Percentiles rank a stretch among this genome's conserved stretches.
Conservation (phyloP, 768 basidiomycete species). For the Amanita rubescens region DNA sequence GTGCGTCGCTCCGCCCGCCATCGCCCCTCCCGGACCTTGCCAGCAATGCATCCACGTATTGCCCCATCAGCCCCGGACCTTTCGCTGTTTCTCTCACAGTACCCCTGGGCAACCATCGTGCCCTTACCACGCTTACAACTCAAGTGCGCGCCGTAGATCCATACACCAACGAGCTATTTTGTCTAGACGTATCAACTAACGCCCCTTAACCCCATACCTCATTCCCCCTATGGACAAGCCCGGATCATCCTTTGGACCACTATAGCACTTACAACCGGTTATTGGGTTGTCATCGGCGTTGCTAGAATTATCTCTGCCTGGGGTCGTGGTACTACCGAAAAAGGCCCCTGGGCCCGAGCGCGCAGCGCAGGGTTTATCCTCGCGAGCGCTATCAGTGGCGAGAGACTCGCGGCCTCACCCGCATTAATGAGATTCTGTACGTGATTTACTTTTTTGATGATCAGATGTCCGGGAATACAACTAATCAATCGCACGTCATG, state of each 20-base stretch:
- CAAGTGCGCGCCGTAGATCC: slow-evolving; percentile 87
- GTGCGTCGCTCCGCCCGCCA: slow-evolving; percentile 69
- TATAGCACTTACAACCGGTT: slow-evolving; percentile 66
- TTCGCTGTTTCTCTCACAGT: slow-evolving; percentile 78
- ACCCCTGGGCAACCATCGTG: slow-evolving; percentile 54
- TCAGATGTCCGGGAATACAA: slow-evolving; percentile 1
- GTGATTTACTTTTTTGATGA: slow-evolving; percentile 21
- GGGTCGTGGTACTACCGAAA: slow-evolving; percentile 59
- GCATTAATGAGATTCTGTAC: slow-evolving; percentile 85
- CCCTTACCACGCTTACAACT: slow-evolving; percentile 79
- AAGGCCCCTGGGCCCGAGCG: slow-evolving; percentile 60
- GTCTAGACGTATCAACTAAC: slow-evolving; percentile 74
- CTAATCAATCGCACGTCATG: slow-evolving; percentile 7
- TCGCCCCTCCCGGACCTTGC: slow-evolving; percentile 53
- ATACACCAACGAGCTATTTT: slow-evolving; percentile 72
- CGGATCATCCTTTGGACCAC: slow-evolving; percentile 65
- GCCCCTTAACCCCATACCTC: slow-evolving; percentile 54
- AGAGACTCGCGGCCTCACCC: slow-evolving; percentile 76
- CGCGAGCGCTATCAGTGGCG: slow-evolving; percentile 90
- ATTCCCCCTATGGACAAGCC: slow-evolving; percentile 60
- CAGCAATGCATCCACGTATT: slow-evolving; percentile 42
- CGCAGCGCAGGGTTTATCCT: slow-evolving; percentile 85
- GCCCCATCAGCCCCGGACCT: slow-evolving; percentile 72
- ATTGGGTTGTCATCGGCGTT: slow-evolving; percentile 75
- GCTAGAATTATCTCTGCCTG: slow-evolving; percentile 83